Evolutionary conservation across 495 filamentous ascomycete species (phyloP), one percentile per base, ranked within the genome.

Genomic region (Neurospora cerealis): DNA sequence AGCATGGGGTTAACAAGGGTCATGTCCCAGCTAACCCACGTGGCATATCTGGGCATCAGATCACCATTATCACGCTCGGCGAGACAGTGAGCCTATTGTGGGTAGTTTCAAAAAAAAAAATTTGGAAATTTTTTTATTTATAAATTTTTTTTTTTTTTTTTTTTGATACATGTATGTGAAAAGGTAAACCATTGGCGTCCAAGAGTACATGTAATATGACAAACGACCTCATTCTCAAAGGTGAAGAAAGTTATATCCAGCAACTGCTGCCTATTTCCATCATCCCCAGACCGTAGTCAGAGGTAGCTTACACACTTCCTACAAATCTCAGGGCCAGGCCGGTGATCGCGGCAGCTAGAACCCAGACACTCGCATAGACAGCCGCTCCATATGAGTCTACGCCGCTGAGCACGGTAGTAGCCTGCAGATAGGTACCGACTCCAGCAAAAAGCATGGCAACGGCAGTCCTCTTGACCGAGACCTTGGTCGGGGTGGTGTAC

Each of bases 341-440:
- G 5, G 89, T 88, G 42, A 89, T 76, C 72, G 87, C 74, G 1
- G 87, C 86, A 1, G 91, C 90, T 17, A 87, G 72, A 54, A 87
- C 88, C 93, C 93, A 97, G 17, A 94, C 83, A 15, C 83, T 83
- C 3, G 91, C 89, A 85, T 92, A 97, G 0, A 86, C 89, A 13
- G 81, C 83, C 1, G 93, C 91, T 36, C 94, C 94, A 8, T 83
- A 79, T 2, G 88, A 75, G 75, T 93, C 91, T 10, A 91, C 88
- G 21, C 92, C 89, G n/a, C 87, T 83, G 32, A 96, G 79, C 0
- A 87, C 90, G 37, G 88, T 80, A 32, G 86, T 87, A 2, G 89
- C 86, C 75, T 90, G 89, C 39, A 94, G 78, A 70, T 88, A 87
- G 1, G 93, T 94, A 75, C 92, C 90, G 37, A 86, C 79, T 11